These are phyloP conservation scores for Trichophyton mentagrophytes DNA, from an alignment of 2,329 filamentous ascomycete genomes.

Conservation along the genomic window DNA sequence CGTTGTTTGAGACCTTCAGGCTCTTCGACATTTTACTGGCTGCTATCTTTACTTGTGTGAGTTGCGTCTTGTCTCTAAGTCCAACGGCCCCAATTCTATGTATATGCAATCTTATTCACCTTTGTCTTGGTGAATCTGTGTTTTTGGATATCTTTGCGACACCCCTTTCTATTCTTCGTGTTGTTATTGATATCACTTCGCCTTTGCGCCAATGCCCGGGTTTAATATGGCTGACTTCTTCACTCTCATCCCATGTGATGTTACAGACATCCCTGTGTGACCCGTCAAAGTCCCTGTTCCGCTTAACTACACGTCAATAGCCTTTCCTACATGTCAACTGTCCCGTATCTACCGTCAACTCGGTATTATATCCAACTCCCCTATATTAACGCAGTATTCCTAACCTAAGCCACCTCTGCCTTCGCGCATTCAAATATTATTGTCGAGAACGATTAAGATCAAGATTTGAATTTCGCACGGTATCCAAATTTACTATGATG, in stretches of 20 bases:
- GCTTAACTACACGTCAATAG: background rate
- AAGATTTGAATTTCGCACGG: background rate
- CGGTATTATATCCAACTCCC: background rate
- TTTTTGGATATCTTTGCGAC: background rate
- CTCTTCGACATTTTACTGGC: background rate
- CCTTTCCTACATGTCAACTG: background rate
- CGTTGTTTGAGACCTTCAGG: background rate
- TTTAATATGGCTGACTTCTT: background rate
- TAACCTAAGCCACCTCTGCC: background rate
- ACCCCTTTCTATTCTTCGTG: background rate
- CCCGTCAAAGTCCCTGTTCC: background rate
- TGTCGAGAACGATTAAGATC: background rate
- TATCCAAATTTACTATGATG: conserved; percentile 18
- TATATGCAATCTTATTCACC: background rate
- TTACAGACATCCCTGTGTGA: background rate
- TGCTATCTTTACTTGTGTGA: background rate
- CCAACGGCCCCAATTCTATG: background rate
- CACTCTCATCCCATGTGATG: background rate
- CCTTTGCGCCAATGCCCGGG: background rate
- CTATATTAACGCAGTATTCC: background rate
- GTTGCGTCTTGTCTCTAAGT: background rate
- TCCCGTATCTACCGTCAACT: background rate
- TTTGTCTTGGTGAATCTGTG: background rate
- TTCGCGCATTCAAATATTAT: background rate
- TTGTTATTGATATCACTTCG: background rate